A percentile compares a stretch with the other conserved stretches of the same genome.
Conservation (phyloP, 2,329 filamentous ascomycete genomes). For the Aspergillus sp. region DNA sequence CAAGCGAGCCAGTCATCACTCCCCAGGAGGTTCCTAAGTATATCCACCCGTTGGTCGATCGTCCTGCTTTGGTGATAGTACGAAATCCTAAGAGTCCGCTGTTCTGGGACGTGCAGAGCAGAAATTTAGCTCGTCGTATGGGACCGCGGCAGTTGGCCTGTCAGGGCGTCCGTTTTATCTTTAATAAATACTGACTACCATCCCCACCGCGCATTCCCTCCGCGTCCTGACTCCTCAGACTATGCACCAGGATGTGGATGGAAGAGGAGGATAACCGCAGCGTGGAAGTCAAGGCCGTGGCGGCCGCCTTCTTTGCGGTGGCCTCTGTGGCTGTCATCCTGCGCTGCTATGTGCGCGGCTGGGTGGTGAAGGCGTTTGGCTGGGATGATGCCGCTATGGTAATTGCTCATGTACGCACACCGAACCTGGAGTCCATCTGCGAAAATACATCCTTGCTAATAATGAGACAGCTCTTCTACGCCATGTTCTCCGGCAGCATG, state of each 20-base stretch:
- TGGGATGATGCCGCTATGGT: slow-evolving; percentile 34
- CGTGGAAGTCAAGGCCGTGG: slow-evolving; percentile 21
- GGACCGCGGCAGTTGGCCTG: background rate
- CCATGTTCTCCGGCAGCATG: slow-evolving; percentile 29
- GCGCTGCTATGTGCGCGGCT: slow-evolving; percentile 31
- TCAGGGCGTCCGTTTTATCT: background rate
- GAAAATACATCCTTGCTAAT: too few relatives aligned
- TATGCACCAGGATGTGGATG: background rate
- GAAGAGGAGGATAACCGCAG: slow-evolving; percentile 16
- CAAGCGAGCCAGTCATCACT: too few relatives aligned
- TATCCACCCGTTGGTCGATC: too few relatives aligned
- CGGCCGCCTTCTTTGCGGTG: slow-evolving; percentile 27
- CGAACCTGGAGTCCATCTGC: background rate
- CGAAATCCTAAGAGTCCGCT: too few relatives aligned
- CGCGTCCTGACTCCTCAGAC: background rate
- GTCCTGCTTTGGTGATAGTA: too few relatives aligned
- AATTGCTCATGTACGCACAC: slow-evolving; percentile 15
- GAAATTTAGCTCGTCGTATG: too few relatives aligned
- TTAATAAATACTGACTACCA: background rate
- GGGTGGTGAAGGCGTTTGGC: slow-evolving; percentile 31
- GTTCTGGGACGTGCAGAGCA: too few relatives aligned
- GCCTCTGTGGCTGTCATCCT: slow-evolving; percentile 25
- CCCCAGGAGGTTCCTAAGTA: too few relatives aligned
- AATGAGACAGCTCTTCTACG: slow-evolving; percentile 24
- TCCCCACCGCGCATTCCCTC: background rate